phyloP scores from a whole-genome alignment of 176 grass and related monocot species.

The Luzula sylvatica region DNA sequence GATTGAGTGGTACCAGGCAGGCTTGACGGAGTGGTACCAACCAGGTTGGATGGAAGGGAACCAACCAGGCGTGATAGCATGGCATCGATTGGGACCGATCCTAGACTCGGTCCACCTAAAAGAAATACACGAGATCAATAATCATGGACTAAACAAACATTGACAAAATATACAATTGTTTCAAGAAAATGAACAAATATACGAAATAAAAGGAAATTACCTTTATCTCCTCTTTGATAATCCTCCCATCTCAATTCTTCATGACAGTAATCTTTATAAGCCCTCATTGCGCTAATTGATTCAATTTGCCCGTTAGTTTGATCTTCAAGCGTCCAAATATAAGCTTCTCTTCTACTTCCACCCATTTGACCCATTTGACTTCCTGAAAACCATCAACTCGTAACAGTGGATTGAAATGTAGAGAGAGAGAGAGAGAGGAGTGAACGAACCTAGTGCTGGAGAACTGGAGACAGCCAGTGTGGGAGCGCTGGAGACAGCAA shows the following conservation, averaged over 20 bases:
- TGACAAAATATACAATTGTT: too few species aligned
- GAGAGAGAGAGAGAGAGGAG: too few species aligned
- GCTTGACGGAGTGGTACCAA: not conserved
- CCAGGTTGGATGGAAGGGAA: not conserved
- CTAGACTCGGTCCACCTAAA: too few species aligned
- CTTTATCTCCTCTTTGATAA: slow-evolving; percentile 8
- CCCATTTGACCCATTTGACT: not conserved
- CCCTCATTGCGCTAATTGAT: not conserved
- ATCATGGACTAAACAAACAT: too few species aligned
- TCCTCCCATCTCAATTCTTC: not conserved
- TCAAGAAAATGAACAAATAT: too few species aligned
- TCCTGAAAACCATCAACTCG: not conserved
- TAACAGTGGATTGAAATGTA: too few species aligned
- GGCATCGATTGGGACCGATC: not conserved
- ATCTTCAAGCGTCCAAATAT: not conserved
- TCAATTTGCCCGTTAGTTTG: not conserved
- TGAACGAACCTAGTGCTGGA: slow-evolving; percentile 2
- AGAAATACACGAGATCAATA: too few species aligned
- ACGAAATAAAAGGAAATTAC: not conserved
- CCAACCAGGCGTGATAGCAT: not conserved
- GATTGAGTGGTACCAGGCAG: not conserved
- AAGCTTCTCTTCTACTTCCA: slow-evolving; percentile 8
- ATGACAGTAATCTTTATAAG: slow-evolving; percentile 1
- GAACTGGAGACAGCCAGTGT: too few species aligned
- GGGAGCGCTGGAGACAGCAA: too few species aligned